Evolutionary conservation across 1,139 yeast species (phyloP), one percentile per base, ranked within the genome.

Genomic region (Blastobotrys arbuscula): DNA sequence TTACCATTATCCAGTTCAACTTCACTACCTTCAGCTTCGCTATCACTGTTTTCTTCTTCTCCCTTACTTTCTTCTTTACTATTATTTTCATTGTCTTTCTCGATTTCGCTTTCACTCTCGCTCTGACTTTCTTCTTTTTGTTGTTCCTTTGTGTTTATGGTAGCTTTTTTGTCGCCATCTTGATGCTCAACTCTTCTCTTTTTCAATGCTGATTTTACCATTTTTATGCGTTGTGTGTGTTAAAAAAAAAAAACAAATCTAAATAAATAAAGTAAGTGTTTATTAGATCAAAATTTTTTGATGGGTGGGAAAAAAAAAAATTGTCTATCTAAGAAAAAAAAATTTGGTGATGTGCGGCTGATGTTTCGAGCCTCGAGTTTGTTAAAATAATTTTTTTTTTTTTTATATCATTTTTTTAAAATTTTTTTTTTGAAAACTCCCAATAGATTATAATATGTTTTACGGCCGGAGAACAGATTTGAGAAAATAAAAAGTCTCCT

Each of bases 11-110:
- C 55, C n/a, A 40, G 44, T 8, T 51, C 58, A 16, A 51, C 59
- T 12, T 55, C 60, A n/a, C 48, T 52, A 16, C 37, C 42, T 5
- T 51, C 59, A 9, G 54, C 59, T 21, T 53, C 59, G 7, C 52
- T 55, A 12, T 49, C 57, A 16, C 42, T 55, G 15, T 60, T 66
- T 31, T 58, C 58, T 24, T 56, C 52, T 9, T 47, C 54, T 10
- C 46, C 42, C 8, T 50, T 57, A 19, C 54, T 52, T 1, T 51
- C 53, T 33, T 24, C 19, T 19, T 50, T 50, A 3, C 23, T 15
- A 10, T 5, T 23, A 26, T 10, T 15, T 13, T 38, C 19, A 13
- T 23, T 38, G 16, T 48, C 53, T 40, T 46, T 54, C 46, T 49
- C 35, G 13, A 26, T 35, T 16, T 42, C 39, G 13, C 24, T 16